Conservation (phyloP, 1,284 basidiomycete species). For the Porodaedalea pini region DNA sequence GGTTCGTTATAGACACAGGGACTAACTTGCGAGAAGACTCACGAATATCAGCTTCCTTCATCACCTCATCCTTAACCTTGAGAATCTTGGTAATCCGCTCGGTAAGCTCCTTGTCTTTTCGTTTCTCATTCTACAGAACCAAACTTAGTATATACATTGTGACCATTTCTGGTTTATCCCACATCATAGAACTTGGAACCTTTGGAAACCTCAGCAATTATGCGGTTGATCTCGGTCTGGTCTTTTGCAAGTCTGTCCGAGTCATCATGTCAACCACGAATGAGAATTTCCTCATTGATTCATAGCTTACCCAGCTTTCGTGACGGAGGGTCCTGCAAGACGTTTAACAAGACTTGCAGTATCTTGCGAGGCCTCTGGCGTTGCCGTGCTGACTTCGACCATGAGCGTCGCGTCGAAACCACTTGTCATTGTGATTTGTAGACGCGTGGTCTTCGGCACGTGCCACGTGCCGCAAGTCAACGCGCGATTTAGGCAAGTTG, state of each 20-base stretch:
- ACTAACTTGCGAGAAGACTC: conserved; percentile 28
- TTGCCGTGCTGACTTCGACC: neutral
- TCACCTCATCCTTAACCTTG: conserved; percentile 58
- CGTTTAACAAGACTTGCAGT: conserved; percentile 60
- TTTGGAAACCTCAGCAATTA: conserved; percentile 78
- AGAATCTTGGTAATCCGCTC: conserved; percentile 65
- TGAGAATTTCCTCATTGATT: neutral
- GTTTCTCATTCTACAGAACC: conserved; percentile 66
- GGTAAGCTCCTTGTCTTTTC: conserved; percentile 78
- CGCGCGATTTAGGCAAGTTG: neutral
- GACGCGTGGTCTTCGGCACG: neutral
- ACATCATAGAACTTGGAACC: conserved; percentile 84
- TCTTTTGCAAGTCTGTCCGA: conserved; percentile 62
- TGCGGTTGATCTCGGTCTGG: conserved; percentile 74
- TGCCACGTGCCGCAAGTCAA: neutral
- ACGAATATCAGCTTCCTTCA: conserved; percentile 59
- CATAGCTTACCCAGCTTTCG: conserved; percentile 64
- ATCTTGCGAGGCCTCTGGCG: conserved; percentile 14
- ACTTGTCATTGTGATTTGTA: neutral
- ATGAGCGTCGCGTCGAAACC: neutral
- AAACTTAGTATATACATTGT: conserved; percentile 32
- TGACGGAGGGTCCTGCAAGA: conserved; percentile 73
- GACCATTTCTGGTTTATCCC: conserved; percentile 31
- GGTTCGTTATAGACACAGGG: neutral
- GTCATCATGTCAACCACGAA: neutral